These are phyloP conservation scores for Diaporthe sp. DNA, from an alignment of 2,329 filamentous ascomycete species.

Conservation along the genomic window DNA sequence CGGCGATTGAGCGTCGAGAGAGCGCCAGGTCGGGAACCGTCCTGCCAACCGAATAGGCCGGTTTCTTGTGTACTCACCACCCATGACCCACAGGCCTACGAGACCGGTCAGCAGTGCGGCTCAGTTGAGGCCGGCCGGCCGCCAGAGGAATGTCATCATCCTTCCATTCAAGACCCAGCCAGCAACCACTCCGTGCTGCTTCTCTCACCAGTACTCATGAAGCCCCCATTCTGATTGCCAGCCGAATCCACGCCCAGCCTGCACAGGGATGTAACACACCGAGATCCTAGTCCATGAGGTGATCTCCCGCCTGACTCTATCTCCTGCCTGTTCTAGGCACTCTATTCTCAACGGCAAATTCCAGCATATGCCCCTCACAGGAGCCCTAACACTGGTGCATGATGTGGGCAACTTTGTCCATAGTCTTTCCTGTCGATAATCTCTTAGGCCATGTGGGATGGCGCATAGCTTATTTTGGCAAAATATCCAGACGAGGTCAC, in stretches of 20 bases:
- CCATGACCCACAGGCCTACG: not conserved
- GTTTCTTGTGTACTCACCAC: not conserved
- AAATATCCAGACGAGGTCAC: not conserved
- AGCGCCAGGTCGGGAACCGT: not conserved
- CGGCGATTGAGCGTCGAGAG: not conserved
- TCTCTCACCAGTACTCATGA: no score
- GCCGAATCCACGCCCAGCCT: not conserved
- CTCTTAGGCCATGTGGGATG: not conserved
- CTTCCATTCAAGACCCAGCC: no score
- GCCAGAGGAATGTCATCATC: not conserved
- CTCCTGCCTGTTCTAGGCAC: not conserved
- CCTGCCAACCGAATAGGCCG: not conserved
- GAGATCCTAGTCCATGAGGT: conserved; percentile 6
- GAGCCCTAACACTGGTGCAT: not conserved
- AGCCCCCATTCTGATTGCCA: not conserved
- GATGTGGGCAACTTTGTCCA: not conserved
- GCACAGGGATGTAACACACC: conserved; percentile 10
- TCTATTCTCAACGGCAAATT: not conserved
- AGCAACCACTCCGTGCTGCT: not conserved
- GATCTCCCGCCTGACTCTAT: conserved; percentile 17
- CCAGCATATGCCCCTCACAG: no score
- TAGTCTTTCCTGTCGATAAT: not conserved
- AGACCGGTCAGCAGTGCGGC: not conserved
- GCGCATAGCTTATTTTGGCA: not conserved
- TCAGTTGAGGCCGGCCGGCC: conserved; percentile 8